These are phyloP conservation scores for Saccharomycopsis schoenii DNA, from an alignment of 805 yeast genomes.

Conservation along the genomic window DNA sequence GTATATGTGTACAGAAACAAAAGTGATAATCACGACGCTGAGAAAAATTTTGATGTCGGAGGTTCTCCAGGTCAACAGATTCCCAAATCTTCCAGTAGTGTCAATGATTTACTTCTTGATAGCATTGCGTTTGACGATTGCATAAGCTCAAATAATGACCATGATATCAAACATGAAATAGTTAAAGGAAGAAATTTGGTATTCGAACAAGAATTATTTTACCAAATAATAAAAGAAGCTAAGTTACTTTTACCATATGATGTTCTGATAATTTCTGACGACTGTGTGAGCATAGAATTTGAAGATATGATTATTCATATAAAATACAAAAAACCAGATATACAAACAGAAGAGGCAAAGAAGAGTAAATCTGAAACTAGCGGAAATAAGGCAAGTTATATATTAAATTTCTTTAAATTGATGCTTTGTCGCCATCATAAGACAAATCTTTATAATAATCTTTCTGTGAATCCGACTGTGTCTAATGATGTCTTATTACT, in stretches of 20 bases:
- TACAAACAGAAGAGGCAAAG: neutral
- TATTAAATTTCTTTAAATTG: conserved; percentile 44
- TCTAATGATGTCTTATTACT: conserved; percentile 32
- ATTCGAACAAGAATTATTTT: conserved; percentile 85
- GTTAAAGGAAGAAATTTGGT: conserved; percentile 59
- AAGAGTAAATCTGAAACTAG: conserved; percentile 20
- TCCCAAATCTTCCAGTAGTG: neutral
- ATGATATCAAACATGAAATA: conserved; percentile 40
- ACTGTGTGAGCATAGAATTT: conserved; percentile 55
- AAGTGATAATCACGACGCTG: conserved; percentile 3
- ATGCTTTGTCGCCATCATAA: conserved; percentile 53
- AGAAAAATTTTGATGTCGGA: neutral
- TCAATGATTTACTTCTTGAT: neutral
- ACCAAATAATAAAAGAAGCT: conserved; percentile 70
- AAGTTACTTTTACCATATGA: conserved; percentile 55
- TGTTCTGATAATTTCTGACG: conserved; percentile 52
- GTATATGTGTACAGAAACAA: conserved; percentile 12
- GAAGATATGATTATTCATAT: conserved; percentile 62
- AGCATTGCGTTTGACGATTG: conserved; percentile 17
- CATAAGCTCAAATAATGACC: conserved; percentile 22
- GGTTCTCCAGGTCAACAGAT: neutral
- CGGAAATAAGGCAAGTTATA: conserved; percentile 41
- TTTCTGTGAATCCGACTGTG: conserved; percentile 18
- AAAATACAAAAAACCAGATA: conserved; percentile 39
- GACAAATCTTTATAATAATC: conserved; percentile 27